Evolutionary conservation across 306 rosid species (phyloP).

Genomic region (Fragaria ananassa): DNA sequence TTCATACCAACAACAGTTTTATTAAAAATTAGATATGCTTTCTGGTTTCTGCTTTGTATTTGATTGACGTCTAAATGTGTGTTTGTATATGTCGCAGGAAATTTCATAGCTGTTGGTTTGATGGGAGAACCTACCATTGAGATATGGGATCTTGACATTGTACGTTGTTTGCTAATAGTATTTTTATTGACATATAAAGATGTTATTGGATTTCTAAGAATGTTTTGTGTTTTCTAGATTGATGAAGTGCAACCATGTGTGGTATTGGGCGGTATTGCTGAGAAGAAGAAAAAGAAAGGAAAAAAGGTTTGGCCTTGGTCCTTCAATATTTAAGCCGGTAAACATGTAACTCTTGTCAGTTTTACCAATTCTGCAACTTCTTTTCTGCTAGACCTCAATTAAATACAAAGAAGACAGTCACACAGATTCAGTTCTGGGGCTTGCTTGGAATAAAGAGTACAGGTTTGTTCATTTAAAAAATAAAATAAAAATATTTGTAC

Average conservation of each 20-base stretch:
- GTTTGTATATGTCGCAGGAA: conserved; percentile 49
- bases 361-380: conserved; percentile 28
- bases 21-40: not conserved
- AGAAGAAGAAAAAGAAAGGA: conserved; percentile 54
- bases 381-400: conserved; percentile 46
- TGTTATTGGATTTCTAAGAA: conserved; percentile 7
- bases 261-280: conserved; percentile 63
- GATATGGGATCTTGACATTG: conserved; percentile 96
- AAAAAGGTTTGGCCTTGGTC: conserved; percentile 49
- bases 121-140: conserved; percentile 81
- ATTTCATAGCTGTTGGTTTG: conserved; percentile 77
- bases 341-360: conserved; percentile 4
- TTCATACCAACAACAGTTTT: not conserved
- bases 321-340: conserved; percentile 8
- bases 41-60: conserved; percentile 13
- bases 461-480: conserved; percentile 43
- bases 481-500: not conserved
- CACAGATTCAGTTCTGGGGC: conserved; percentile 85
- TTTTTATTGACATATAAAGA: not conserved
- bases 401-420: conserved; percentile 83
- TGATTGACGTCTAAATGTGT: not conserved
- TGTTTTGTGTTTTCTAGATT: conserved; percentile 42
- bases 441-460: conserved; percentile 93
- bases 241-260: conserved; percentile 79
- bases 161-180: conserved; percentile 35